Conservation (phyloP, 345 rosid genomes). For the Isatis tinctoria region DNA sequence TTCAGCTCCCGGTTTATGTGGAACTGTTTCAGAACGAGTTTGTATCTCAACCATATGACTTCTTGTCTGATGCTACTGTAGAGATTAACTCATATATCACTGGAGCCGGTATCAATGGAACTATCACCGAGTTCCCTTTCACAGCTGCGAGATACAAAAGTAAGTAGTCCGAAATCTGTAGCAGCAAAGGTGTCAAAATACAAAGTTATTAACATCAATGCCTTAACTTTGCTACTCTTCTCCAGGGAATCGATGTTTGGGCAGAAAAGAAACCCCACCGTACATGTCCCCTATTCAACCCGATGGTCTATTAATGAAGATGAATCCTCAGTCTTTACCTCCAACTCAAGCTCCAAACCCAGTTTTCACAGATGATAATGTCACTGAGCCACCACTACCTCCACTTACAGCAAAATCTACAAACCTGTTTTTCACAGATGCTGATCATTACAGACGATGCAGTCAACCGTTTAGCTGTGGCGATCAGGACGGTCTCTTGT, state of each 20-base stretch:
- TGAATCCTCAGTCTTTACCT: constrained; percentile 8
- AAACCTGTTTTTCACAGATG: constrained; percentile 31
- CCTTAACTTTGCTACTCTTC: not conserved
- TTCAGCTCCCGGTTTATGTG: constrained; percentile 55
- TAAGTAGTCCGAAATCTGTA: constrained; percentile 33
- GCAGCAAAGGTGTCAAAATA: not conserved
- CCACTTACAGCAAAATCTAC: too few species aligned
- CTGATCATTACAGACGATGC: constrained; percentile 28
- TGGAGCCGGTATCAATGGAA: constrained; percentile 38
- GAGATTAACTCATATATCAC: constrained; percentile 45
- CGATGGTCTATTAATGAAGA: constrained; percentile 25
- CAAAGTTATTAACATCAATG: too few species aligned
- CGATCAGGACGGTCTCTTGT: not conserved
- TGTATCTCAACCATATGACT: constrained; percentile 71
- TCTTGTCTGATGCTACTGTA: constrained; percentile 62
- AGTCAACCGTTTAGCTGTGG: not conserved
- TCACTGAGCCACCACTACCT: too few species aligned
- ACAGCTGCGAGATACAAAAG: constrained; percentile 70
- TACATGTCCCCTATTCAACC: constrained; percentile 54
- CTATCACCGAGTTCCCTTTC: constrained; percentile 66
- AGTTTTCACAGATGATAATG: constrained; percentile 28
- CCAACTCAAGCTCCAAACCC: constrained; percentile 61
- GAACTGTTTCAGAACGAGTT: constrained; percentile 66
- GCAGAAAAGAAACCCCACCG: constrained; percentile 6
- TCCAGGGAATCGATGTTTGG: constrained; percentile 58